Conservation (phyloP, 1,139 yeast genomes). For the Komagataea norvegica region DNA sequence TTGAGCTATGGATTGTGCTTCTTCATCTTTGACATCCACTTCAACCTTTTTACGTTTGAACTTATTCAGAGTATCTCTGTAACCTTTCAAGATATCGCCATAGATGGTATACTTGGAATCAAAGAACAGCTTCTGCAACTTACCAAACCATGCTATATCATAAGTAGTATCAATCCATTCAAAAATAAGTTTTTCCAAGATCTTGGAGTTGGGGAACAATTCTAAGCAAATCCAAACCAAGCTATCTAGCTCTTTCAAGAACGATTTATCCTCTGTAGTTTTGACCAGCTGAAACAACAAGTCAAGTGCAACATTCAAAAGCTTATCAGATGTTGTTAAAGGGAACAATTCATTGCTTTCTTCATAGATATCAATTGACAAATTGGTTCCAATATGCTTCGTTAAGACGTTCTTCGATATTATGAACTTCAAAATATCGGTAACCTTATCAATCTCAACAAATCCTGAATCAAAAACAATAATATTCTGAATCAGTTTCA, state of each 20-base stretch:
- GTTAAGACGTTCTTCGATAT: slow-evolving; percentile 14
- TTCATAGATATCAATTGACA: slow-evolving; percentile 28
- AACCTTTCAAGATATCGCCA: slow-evolving; percentile 20
- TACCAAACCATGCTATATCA: slow-evolving; percentile 34
- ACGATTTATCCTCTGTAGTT: slow-evolving; percentile 28
- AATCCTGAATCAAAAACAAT: slow-evolving; percentile 17
- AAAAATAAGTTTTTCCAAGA: slow-evolving; percentile 21
- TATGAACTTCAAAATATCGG: slow-evolving; percentile 14
- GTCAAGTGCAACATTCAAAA: slow-evolving; percentile 32
- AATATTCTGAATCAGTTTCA: slow-evolving; percentile 30
- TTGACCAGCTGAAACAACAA: slow-evolving; percentile 37
- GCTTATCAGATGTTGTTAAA: slow-evolving; percentile 31
- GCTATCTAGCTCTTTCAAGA: slow-evolving; percentile 31
- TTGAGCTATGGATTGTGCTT: slow-evolving; percentile 39
- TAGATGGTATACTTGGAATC: slow-evolving; percentile 32
- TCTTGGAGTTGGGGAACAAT: slow-evolving; percentile 29
- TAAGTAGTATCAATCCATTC: slow-evolving; percentile 34
- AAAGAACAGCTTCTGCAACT: slow-evolving; percentile 34
- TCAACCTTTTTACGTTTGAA: slow-evolving; percentile 23
- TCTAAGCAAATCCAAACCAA: slow-evolving; percentile 42
- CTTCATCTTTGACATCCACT: slow-evolving; percentile 38
- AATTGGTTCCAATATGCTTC: slow-evolving; percentile 17
- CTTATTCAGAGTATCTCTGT: slow-evolving; percentile 18
- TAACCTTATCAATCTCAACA: slow-evolving; percentile 6
- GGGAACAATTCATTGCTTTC: slow-evolving; percentile 34